Evolutionary conservation across 148 eudicot genomes (phyloP), one percentile per base, ranked within the genome.

Genomic region (Spergularia bocconei): DNA sequence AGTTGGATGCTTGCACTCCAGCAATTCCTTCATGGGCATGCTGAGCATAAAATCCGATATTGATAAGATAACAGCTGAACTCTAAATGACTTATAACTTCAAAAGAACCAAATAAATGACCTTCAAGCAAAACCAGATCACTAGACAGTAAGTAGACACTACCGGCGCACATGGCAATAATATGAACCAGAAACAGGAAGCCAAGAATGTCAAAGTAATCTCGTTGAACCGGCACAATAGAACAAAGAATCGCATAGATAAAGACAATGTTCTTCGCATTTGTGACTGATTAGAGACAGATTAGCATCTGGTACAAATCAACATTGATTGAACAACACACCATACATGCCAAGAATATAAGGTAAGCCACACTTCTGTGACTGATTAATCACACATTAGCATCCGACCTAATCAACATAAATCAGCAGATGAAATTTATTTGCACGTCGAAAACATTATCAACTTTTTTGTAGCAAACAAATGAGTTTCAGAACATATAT

Each of bases 1-100:
- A 69, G 97, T 87, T 71, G 98, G 98, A 87, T 93, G 93, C 87
- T 93, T 91, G 88, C 88, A 81, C 48, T 91, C 89, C 55, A 93
- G 77, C 72, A 93, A 82, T 72, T 93, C 97, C 85, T 93, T 85
- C 84, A 93, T 77, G 41, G 97, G 86, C 97, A 91, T 89, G 67
- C 94, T 93, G 90, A 77, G 72, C 69, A 82, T 17, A 47, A 81
- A 61, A 88, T 73, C 72, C 71, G 73, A 20, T 41, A 63, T n/a
- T 36, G 29, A 63, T 63, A 41, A 75, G 71, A 80, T 54, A 36
- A 25, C 72, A 55, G 19, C 59, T 63, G 19, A 70, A 47, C 39
- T 70, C 10, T 6, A 33, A 61, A 53, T 61, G 54, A 48, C 51
- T 55, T 21, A 13, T 8, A 72, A 50, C 19, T 15, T 53, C 20